Percentiles rank a stretch among this genome's conserved stretches.
Evolutionary conservation across 352 stramenopile species (phyloP).

Genomic region (Stramenopiles sp.): DNA sequence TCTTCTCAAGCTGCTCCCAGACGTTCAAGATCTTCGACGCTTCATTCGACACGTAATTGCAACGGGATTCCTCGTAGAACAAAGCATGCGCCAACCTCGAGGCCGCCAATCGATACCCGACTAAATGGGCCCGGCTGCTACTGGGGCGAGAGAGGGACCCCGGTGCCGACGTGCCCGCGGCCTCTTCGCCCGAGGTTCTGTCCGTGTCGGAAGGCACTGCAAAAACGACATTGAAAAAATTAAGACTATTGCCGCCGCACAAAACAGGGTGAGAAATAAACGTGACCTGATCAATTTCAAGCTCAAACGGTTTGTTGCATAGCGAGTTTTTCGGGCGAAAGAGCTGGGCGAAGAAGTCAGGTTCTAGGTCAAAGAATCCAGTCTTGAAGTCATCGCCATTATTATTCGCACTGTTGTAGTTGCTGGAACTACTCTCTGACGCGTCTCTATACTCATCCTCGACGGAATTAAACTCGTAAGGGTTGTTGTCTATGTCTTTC

Average conservation of each 20-base stretch:
- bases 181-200: too few species aligned
- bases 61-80: conserved; percentile 49
- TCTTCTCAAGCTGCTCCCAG: conserved; percentile 44
- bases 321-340: conserved; percentile 61
- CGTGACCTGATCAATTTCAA: conserved; percentile 54
- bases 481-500: conserved; percentile 27
- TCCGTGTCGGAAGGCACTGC: conserved; percentile 25
- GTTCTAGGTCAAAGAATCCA: conserved; percentile 44
- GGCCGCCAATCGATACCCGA: neutral
- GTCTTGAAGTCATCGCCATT: neutral
- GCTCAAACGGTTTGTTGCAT: conserved; percentile 58
- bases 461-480: neutral
- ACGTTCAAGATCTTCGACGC: conserved; percentile 48
- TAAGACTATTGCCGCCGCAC: neutral
- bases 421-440: neutral
- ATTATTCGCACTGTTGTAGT: conserved; percentile 9
- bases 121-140: conserved; percentile 45
- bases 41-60: conserved; percentile 48
- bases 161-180: too few species aligned
- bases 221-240: conserved; percentile 46
- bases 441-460: neutral
- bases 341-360: conserved; percentile 50
- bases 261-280: conserved; percentile 55
- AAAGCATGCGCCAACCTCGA: conserved; percentile 33
- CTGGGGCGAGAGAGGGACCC: too few species aligned